Evolutionary conservation across 768 basidiomycete species (phyloP), one percentile per base, ranked within the genome.

Genomic region (Coprinellus micaceus): DNA sequence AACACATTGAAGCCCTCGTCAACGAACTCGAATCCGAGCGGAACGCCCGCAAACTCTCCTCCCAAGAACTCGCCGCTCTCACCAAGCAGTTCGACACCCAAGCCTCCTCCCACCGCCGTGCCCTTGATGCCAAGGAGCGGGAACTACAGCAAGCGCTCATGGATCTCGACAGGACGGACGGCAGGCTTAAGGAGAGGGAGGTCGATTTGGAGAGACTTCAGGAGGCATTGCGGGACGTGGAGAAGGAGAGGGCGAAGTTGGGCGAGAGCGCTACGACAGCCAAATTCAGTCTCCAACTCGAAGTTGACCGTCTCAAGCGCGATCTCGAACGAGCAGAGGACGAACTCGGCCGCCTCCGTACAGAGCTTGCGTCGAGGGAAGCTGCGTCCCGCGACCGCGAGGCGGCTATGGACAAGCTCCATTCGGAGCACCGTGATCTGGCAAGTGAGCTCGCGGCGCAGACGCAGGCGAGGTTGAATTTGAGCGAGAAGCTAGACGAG

Each of bases 231-330:
- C 80, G 83, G 60, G 69, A 76, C 1, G 69, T 90, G 46, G 93
- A 97, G 65, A 74, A 78, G 26, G 91, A 94, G 68, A 84, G 85
- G 22, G 86, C 87, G 71, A 79, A 84, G 56, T 79, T 87, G 0
- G 95, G 95, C 21, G 92, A 96, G 71, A 84, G 86, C 12, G 89
- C 89, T 64, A 88, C 88, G 0, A 87, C 85, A 2, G 88, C 93
- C 22, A 79, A 85, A 43, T 91, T 93, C 74, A 90, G 90, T 0
- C 73, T 98, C 29, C 91, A 97, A 67, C 81, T 98, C 19, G 95
- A 99, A 69, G 77, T 90, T 1, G 96, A 98, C 60, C 75, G 93
- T 2, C 72, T 94, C 48, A 87, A 87, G 68, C 81, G 94, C 26
- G 96, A 99, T 65, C 64, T 97, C 39, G 85, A 87, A 60, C 76